A percentile compares a stretch with the other conserved stretches of the same genome.
phyloP scores from a whole-genome alignment of 768 basidiomycete species.

The Suillus subaureus region DNA sequence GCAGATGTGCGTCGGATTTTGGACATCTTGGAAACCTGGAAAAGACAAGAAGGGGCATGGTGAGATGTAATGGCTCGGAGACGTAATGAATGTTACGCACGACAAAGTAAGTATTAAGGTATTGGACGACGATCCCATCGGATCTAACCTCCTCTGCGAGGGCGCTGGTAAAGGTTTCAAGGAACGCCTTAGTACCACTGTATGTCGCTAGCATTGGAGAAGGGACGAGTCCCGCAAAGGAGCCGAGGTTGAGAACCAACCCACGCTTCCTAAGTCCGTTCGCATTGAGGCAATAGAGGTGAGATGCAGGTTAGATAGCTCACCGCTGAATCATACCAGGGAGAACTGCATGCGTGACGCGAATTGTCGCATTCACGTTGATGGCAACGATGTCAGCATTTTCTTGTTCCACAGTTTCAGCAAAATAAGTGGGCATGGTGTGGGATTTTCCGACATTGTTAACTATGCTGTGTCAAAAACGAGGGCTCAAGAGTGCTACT shows the following conservation, averaged over 20 bases:
- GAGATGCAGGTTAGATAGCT: conserved; percentile 9
- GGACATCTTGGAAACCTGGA: conserved; percentile 87
- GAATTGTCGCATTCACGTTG: conserved; percentile 81
- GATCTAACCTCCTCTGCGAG: conserved; percentile 80
- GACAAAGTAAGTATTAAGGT: conserved; percentile 46
- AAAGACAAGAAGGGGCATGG: neutral
- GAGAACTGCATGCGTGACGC: conserved; percentile 77
- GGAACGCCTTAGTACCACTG: conserved; percentile 89
- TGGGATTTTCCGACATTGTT: conserved; percentile 97
- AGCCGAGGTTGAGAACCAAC: conserved; percentile 88
- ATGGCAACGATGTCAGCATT: conserved; percentile 83
- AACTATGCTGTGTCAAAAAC: conserved; percentile 47
- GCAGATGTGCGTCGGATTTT: conserved; percentile 80
- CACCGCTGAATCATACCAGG: conserved; percentile 83
- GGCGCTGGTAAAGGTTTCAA: conserved; percentile 82
- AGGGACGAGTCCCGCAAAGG: conserved; percentile 85
- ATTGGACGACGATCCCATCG: conserved; percentile 78
- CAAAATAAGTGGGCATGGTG: conserved; percentile 80
- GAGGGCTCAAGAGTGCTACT: neutral
- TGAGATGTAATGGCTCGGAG: neutral
- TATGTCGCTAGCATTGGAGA: conserved; percentile 95
- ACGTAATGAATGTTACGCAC: too few species aligned
- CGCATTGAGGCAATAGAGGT: neutral
- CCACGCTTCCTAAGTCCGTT: conserved; percentile 64
- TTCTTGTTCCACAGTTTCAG: conserved; percentile 74